A percentile compares a stretch with the other conserved stretches of the same genome.
Conservation (phyloP, 257 asterid genomes). For the Ilex asprella region DNA sequence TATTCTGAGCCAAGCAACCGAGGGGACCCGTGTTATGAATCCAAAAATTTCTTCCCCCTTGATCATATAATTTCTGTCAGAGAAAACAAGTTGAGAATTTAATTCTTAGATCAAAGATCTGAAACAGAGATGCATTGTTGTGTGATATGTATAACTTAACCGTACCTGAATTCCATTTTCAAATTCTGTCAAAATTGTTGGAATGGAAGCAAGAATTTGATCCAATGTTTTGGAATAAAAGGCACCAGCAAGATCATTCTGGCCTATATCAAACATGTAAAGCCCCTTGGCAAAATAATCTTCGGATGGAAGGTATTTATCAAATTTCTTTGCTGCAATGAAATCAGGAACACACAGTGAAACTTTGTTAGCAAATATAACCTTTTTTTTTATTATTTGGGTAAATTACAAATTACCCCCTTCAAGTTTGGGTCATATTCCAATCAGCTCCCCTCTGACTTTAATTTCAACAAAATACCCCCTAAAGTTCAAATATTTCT, state of each 20-base stretch:
- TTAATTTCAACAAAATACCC: no score
- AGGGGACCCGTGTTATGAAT: slow-evolving; percentile 93
- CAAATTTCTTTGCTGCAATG: slow-evolving; percentile 53
- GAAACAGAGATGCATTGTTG: not conserved
- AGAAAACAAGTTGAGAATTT: not conserved
- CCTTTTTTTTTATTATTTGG: not conserved
- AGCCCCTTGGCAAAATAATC: slow-evolving; percentile 66
- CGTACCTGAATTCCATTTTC: slow-evolving; percentile 69
- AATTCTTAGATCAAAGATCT: no score
- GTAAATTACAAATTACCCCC: not conserved
- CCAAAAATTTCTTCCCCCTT: slow-evolving; percentile 87
- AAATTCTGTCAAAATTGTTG: slow-evolving; percentile 49
- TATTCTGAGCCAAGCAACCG: slow-evolving; percentile 84
- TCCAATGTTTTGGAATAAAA: slow-evolving; percentile 79
- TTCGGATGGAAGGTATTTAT: slow-evolving; percentile 58
- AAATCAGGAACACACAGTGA: not conserved
- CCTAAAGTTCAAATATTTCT: no score
- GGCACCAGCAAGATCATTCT: slow-evolving; percentile 92
- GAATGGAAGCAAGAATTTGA: slow-evolving; percentile 82
- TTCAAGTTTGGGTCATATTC: no score
- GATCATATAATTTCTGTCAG: slow-evolving; percentile 60
- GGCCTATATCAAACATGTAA: slow-evolving; percentile 93
- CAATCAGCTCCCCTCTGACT: no score
- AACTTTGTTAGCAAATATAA: not conserved
- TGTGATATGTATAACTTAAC: not conserved